Evolutionary conservation across 129 eudicot genomes (phyloP), one percentile per base, ranked within the genome.

Genomic region (Calendula officinalis): DNA sequence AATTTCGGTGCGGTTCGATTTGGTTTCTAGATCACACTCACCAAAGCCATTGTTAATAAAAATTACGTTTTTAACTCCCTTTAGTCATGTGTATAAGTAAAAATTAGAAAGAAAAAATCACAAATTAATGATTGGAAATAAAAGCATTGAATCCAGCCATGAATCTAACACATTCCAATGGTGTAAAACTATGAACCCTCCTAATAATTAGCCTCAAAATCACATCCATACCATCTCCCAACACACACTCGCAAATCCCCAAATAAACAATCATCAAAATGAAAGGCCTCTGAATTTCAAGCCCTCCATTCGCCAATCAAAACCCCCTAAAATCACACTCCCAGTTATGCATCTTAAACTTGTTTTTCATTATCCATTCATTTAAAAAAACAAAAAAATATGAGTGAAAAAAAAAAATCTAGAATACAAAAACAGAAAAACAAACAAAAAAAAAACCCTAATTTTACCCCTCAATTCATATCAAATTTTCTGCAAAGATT

Each of bases 181-280:
- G 80, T 61, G 70, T 54, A 69, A 54, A 76, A 40, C 71, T 63
- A 43, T 17, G 36, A 60, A 62, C 43, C 10, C 57, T 49, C 77
- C 71, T 12, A 47, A 73, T 17, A 73, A 44, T 55, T 64, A 43
- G 77, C 60, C 42, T 57, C 62, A 38, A 65, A 66, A 74, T 66
- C 56, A 38, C 55, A 71, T 33, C 69, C 76, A n/a, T 6, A 16
- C 9, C 27, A 69, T 48, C 48, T 42, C 39, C 74, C 61, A 63
- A 36, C 56, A 71, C 56, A 41, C 54, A 40, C 45, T 55, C 32
- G 22, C 61, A 56, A 73, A 64, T 65, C 67, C 78, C 64, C 43
- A 73, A 73, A 44, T 36, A 64, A 54, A 52, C 46, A 60, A 55
- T 32, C 10, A 62, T 46, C 61, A 40, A 39, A 52, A 67, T 39